Conservation (phyloP, 345 rosid species). For the Cardamine chenopodiifolia region DNA sequence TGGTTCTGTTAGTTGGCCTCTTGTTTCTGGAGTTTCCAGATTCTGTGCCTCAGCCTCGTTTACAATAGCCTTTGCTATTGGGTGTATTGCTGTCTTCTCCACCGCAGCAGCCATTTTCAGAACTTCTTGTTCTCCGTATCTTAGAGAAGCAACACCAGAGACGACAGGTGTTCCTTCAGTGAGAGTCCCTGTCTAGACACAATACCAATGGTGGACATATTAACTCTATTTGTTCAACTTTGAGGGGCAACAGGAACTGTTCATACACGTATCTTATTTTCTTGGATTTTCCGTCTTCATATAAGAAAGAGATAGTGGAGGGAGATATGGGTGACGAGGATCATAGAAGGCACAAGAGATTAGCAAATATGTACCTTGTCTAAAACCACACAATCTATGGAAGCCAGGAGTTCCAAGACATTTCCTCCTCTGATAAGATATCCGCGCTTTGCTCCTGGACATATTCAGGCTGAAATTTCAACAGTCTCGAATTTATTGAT, state of each 20-base stretch:
- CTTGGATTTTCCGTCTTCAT: slow-evolving; percentile 1
- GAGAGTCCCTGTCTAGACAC: slow-evolving; percentile 86
- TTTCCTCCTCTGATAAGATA: slow-evolving; percentile 97
- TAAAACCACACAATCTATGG: slow-evolving; percentile 71
- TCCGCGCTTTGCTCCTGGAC: slow-evolving; percentile 90
- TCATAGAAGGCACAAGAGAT: not conserved
- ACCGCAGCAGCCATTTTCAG: slow-evolving; percentile 89
- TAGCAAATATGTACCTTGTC: slow-evolving; percentile 66
- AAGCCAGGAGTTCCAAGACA: slow-evolving; percentile 88
- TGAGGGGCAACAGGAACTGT: not conserved
- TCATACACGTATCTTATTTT: not conserved
- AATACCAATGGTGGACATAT: slow-evolving; percentile 23
- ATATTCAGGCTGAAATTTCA: slow-evolving; percentile 36
- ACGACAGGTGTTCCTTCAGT: slow-evolving; percentile 91
- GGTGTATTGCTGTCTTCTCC: slow-evolving; percentile 89
- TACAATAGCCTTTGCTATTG: slow-evolving; percentile 86
- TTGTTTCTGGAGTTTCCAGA: slow-evolving; percentile 68
- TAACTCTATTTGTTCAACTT: slow-evolving; percentile 14
- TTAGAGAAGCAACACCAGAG: slow-evolving; percentile 65
- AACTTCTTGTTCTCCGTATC: slow-evolving; percentile 66
- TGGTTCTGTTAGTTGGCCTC: slow-evolving; percentile 89
- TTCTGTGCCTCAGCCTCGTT: slow-evolving; percentile 63
- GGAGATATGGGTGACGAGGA: slow-evolving; percentile 11
- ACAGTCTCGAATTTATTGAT: not conserved
- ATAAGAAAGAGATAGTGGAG: slow-evolving; percentile 16